phyloP scores from a whole-genome alignment of 2,329 filamentous ascomycete species.

The Hymenoscyphus albidus region DNA sequence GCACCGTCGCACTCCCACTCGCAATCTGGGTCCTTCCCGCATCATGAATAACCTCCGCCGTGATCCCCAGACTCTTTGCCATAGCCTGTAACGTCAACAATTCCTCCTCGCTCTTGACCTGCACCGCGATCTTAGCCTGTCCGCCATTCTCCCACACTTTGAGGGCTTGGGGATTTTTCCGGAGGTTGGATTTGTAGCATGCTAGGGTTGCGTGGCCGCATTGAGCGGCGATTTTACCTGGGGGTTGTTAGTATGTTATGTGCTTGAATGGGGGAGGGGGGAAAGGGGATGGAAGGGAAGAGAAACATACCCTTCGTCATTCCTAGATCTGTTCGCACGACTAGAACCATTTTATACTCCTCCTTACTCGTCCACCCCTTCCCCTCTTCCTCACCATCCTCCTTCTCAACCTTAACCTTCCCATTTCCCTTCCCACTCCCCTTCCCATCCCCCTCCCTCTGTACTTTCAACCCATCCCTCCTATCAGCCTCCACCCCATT shows the following conservation, averaged over 20 bases:
- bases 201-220: slow-evolving; percentile 94
- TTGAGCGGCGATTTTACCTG: slow-evolving; percentile 96
- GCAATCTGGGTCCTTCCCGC: slow-evolving; percentile 98
- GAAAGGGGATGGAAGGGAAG: slow-evolving; percentile 49
- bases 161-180: slow-evolving; percentile 60
- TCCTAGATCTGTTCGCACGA: slow-evolving; percentile 88
- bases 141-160: slow-evolving; percentile 80
- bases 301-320: slow-evolving; percentile 68
- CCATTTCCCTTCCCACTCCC: slow-evolving; percentile 33
- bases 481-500: slow-evolving; percentile 58
- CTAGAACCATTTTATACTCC: slow-evolving; percentile 91
- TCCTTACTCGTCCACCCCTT: slow-evolving; percentile 50
- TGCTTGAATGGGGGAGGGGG: background rate
- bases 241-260: background rate
- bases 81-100: slow-evolving; percentile 68
- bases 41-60: slow-evolving; percentile 86
- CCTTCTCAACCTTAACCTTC: slow-evolving; percentile 7
- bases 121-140: slow-evolving; percentile 90
- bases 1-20: slow-evolving; percentile 83
- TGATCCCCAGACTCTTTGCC: slow-evolving; percentile 78
- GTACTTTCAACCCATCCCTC: slow-evolving; percentile 49
- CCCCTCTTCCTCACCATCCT: slow-evolving; percentile 38
- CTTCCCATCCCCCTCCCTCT: slow-evolving; percentile 37
- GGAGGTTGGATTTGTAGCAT: slow-evolving; percentile 83
- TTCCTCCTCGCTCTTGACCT: slow-evolving; percentile 83